Evolutionary conservation across 495 filamentous ascomycete species (phyloP).

Genomic region (Lasiosphaeriaceae sp.): DNA sequence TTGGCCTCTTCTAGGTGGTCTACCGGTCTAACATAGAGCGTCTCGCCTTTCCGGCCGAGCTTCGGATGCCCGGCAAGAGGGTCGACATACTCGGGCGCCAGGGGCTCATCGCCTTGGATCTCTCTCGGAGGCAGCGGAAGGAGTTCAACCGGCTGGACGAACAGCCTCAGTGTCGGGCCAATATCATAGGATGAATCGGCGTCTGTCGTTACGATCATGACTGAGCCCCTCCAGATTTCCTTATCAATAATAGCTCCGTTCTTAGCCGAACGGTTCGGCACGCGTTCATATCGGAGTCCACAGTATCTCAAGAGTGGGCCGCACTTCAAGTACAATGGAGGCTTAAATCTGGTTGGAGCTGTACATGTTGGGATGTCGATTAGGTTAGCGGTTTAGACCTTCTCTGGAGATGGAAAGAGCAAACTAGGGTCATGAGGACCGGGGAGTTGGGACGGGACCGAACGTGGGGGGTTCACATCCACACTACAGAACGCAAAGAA

Average conservation of each 20-base stretch:
- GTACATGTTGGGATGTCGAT: constrained; percentile 3
- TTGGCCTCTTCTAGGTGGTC: constrained; percentile 68
- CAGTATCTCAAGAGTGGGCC: constrained; percentile 87
- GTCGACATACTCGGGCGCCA: constrained; percentile 80
- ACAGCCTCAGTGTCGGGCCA: constrained; percentile 72
- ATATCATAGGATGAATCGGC: constrained; percentile 75
- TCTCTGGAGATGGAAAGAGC: too few species aligned
- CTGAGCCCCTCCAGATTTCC: constrained; percentile 86
- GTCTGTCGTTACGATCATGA: constrained; percentile 92
- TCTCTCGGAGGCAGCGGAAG: constrained; percentile 74
- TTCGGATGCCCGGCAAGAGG: constrained; percentile 85
- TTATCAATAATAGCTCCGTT: constrained; percentile 44
- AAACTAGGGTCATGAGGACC: too few species aligned
- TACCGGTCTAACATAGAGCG: constrained; percentile 80
- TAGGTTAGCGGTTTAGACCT: constrained; percentile 6
- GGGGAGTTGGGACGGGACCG: too few species aligned
- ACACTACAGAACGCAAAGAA: too few species aligned
- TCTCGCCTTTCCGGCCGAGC: constrained; percentile 71
- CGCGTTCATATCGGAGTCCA: constrained; percentile 62
- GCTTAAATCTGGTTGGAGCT: constrained; percentile 71
- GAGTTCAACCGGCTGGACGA: constrained; percentile 80
- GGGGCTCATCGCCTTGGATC: constrained; percentile 58
- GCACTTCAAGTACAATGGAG: constrained; percentile 78
- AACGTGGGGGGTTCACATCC: too few species aligned
- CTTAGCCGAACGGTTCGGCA: constrained; percentile 25